Evolutionary conservation across 441 rosid species (phyloP), one percentile per base, ranked within the genome.

Genomic region (Jatropha podagrica): DNA sequence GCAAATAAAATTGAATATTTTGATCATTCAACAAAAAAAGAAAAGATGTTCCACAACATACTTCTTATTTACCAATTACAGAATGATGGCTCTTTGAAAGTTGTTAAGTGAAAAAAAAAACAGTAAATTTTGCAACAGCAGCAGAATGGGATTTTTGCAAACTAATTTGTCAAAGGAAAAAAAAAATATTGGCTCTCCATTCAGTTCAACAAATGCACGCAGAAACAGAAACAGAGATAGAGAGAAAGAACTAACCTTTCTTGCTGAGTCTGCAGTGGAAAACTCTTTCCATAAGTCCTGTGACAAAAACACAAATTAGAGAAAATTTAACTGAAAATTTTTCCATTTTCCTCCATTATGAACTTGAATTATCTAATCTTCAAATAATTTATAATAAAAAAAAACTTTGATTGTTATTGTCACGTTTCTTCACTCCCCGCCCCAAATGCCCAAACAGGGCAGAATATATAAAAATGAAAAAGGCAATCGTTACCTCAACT

Each of bases 231-330:
- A 42, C 46, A 42, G 15, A 13, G 7, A 6, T 9, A 1, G 15
- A 64, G 71, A 20, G 60, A 42, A 41, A 65, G 15, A 27, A 27
- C 11, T 18, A 37, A 91, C 97, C 94, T 91, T 75, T 87, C 91
- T 87, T 0, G 97, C 92, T 4, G 89, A 82, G 15, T 90, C 97
- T 3, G 89, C 80, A 3, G 82, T 76, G 5, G 77, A 71, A 75
- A 94, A 94, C 13, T 90, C 95, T 74, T 88, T 88, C 44, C 83
- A 78, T 78, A 95, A 81, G 81, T 88, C 94, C 97, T 95, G 81
- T 79, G 73, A 74, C 41, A 63, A 17, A 11, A 63, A 68, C 14
- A 78, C 5, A 60, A 51, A 38, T 46, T 51, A 3, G 51, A 69
- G 64, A 72, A 37, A 37, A 48, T 15, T 41, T 14, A 42, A 3